A percentile compares a stretch with the other conserved stretches of the same genome.
Evolutionary conservation across 306 rosid genomes (phyloP).

Genomic region (Luffa aegyptiaca): DNA sequence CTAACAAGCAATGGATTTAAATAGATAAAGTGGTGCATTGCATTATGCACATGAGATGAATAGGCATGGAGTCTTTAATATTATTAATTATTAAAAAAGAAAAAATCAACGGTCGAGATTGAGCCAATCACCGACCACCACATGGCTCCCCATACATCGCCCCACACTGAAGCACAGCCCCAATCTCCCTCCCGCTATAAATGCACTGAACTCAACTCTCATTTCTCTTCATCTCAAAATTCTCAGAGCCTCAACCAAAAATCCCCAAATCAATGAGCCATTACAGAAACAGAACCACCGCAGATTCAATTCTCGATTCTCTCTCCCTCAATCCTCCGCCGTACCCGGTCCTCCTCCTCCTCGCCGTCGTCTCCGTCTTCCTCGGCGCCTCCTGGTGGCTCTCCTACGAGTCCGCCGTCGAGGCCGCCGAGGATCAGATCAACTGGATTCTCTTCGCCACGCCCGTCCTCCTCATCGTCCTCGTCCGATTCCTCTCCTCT

Average conservation of each 20-base stretch:
- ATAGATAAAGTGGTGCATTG: not conserved
- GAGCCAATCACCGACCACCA: not conserved
- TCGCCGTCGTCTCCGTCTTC: constrained; percentile 45
- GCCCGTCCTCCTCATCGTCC: constrained; percentile 37
- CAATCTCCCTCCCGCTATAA: not conserved
- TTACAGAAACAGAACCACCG: constrained; percentile 26
- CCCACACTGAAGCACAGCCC: not conserved
- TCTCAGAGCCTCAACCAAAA: not conserved
- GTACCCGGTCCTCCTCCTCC: constrained; percentile 56
- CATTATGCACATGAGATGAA: not conserved
- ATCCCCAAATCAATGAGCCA: constrained; percentile 5
- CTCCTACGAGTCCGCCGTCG: constrained; percentile 47
- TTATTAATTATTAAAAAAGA: not conserved
- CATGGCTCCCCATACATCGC: not conserved
- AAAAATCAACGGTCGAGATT: not conserved
- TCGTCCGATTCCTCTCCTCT: constrained; percentile 58
- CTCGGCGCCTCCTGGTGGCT: constrained; percentile 52
- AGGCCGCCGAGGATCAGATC: constrained; percentile 38
- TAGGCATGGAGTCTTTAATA: not conserved
- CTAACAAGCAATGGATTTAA: too few species aligned
- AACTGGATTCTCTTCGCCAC: constrained; percentile 45
- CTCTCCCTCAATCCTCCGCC: constrained; percentile 56
- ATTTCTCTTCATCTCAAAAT: not conserved
- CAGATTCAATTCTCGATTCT: constrained; percentile 36
- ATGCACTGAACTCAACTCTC: not conserved